phyloP scores from a whole-genome alignment of 148 eudicot genomes.

The Diospyros kaki region DNA sequence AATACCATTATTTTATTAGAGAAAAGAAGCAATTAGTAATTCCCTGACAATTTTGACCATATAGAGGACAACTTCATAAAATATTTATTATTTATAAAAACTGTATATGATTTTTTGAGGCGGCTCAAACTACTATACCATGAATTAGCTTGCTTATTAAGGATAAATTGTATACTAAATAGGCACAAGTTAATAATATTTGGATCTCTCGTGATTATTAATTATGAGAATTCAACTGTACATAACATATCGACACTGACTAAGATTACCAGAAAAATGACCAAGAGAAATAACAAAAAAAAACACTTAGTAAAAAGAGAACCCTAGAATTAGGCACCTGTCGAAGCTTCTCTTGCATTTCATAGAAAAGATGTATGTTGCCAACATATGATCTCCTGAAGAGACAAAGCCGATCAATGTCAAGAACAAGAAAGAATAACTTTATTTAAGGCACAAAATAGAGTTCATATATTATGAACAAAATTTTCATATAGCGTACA shows the following conservation, averaged over 20 bases:
- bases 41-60: not conserved
- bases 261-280: not conserved
- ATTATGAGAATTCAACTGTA: not conserved
- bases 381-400: slow-evolving; percentile 90
- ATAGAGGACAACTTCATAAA: not conserved
- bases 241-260: not conserved
- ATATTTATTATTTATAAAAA: not conserved
- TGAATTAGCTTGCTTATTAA: too few relatives aligned
- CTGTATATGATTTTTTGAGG: too few relatives aligned
- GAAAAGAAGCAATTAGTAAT: not conserved
- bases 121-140: too few relatives aligned
- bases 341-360: slow-evolving; percentile 75
- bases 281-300: too few relatives aligned
- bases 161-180: too few relatives aligned
- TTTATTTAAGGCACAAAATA: not conserved
- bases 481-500: not conserved
- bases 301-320: slow-evolving; percentile 2
- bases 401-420: slow-evolving; percentile 3
- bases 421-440: slow-evolving; percentile 7
- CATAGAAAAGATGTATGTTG: slow-evolving; percentile 62
- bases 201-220: not conserved
- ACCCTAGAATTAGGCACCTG: slow-evolving; percentile 45
- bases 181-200: not conserved
- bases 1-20: not conserved
- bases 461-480: too few relatives aligned